Evolutionary conservation across 306 rosid species (phyloP).

Genomic region (Trifolium repens): DNA sequence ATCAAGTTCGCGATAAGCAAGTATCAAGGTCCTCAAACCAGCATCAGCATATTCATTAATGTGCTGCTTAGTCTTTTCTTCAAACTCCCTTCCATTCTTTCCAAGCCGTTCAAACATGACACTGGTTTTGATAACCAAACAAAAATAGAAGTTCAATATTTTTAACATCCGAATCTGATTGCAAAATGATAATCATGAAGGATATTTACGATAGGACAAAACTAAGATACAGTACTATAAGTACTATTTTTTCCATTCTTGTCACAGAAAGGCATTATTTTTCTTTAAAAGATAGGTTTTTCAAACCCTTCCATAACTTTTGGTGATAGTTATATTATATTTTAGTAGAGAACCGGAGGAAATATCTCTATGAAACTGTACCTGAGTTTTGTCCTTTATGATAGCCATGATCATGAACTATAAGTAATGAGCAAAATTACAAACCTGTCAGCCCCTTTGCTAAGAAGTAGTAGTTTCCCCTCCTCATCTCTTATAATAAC

Average conservation of each 20-base stretch:
- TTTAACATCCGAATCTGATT: background rate
- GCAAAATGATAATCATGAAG: slow-evolving; percentile 4
- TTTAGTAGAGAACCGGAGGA: too few species aligned
- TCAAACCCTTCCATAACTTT: too few species aligned
- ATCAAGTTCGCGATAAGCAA: slow-evolving; percentile 42
- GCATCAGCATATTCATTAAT: slow-evolving; percentile 47
- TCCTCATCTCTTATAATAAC: slow-evolving; percentile 69
- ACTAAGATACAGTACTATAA: too few species aligned
- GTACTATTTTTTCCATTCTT: too few species aligned
- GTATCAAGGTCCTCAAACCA: slow-evolving; percentile 49
- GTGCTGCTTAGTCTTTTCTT: slow-evolving; percentile 47
- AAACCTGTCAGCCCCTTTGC: slow-evolving; percentile 97
- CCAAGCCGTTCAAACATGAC: slow-evolving; percentile 50
- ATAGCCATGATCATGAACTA: background rate
- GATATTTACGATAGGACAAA: background rate
- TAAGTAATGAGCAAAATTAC: slow-evolving; percentile 42
- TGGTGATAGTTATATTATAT: too few species aligned
- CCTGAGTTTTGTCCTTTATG: background rate
- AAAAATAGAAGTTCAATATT: background rate
- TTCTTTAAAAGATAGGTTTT: too few species aligned
- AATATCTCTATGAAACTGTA: too few species aligned
- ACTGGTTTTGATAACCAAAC: slow-evolving; percentile 31
- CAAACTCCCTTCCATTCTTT: slow-evolving; percentile 45
- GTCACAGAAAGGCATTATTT: too few species aligned
- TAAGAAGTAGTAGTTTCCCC: slow-evolving; percentile 69